Conservation (phyloP, 345 rosid species). For the Salix dunnii region DNA sequence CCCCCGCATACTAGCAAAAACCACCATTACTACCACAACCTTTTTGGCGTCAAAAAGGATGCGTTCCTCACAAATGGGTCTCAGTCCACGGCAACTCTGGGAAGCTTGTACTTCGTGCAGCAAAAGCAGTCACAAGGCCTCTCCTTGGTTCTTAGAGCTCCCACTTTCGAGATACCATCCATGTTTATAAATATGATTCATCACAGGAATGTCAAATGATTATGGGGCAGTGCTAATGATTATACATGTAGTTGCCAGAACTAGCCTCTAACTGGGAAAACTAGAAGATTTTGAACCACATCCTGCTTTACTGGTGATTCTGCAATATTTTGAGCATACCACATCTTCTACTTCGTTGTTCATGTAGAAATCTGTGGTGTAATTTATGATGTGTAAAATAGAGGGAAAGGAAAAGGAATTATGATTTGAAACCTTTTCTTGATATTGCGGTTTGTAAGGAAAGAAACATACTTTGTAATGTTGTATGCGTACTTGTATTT, state of each 20-base stretch:
- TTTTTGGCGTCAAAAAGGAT: constrained; percentile 12
- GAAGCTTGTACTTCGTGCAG: constrained; percentile 52
- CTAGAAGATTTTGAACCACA: constrained; percentile 81
- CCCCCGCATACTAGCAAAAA: constrained; percentile 7
- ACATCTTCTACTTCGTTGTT: not conserved
- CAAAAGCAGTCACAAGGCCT: constrained; percentile 58
- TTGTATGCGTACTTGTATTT: too few species aligned
- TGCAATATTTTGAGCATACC: not conserved
- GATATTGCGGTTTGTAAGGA: too few species aligned
- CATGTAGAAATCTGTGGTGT: not conserved
- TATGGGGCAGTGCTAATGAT: not conserved
- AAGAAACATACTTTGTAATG: too few species aligned
- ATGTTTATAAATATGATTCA: not conserved
- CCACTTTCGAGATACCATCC: constrained; percentile 51
- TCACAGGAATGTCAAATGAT: not conserved
- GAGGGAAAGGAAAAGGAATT: not conserved
- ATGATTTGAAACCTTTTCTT: not conserved
- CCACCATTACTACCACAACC: not conserved
- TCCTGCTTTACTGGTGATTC: constrained; percentile 66
- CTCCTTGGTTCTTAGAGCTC: constrained; percentile 62
- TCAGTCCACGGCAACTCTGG: constrained; percentile 25
- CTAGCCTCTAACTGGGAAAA: constrained; percentile 68
- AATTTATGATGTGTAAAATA: not conserved
- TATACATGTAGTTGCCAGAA: constrained; percentile 48
- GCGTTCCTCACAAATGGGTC: constrained; percentile 16